phyloP scores from a whole-genome alignment of 2,329 filamentous ascomycete genomes.

The Hypoxylon sp. region DNA sequence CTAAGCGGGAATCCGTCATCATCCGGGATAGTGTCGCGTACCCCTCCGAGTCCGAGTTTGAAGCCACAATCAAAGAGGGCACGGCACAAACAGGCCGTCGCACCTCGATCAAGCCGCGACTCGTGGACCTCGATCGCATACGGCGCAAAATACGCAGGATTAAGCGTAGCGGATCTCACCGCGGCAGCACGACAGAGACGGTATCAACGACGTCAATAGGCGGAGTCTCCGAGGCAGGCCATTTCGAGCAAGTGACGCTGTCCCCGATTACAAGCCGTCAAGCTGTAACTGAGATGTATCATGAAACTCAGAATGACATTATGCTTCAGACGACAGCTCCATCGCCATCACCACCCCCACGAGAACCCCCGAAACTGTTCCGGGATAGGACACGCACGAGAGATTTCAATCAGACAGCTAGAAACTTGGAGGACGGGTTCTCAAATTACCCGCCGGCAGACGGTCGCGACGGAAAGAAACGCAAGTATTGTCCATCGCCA shows the following conservation, averaged over 20 bases:
- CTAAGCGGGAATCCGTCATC: constrained; percentile 25
- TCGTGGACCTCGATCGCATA: constrained; percentile 28
- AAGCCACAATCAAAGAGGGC: constrained; percentile 32
- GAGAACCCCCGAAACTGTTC: neutral
- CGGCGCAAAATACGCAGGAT: constrained; percentile 12
- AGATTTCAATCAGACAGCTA: constrained; percentile 9
- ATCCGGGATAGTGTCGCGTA: constrained; percentile 39
- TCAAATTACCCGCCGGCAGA: neutral
- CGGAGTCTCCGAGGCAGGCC: neutral
- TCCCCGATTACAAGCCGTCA: constrained; percentile 9
- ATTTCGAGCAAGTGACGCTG: neutral
- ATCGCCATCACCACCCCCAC: neutral
- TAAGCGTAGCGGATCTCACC: neutral
- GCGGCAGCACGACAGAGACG: neutral
- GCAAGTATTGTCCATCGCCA: neutral
- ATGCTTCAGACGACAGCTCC: neutral
- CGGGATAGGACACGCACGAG: constrained; percentile 9
- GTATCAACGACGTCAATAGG: neutral
- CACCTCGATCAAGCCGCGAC: constrained; percentile 23
- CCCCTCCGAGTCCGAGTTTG: constrained; percentile 34
- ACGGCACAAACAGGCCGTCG: constrained; percentile 28
- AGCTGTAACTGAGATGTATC: constrained; percentile 23
- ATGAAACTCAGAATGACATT: constrained; percentile 23
- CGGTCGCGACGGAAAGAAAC: neutral
- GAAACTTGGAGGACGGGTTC: constrained; percentile 4